Evolutionary conservation across 129 eudicot species (phyloP), one percentile per base, ranked within the genome.

Genomic region (Glebionis coronaria): DNA sequence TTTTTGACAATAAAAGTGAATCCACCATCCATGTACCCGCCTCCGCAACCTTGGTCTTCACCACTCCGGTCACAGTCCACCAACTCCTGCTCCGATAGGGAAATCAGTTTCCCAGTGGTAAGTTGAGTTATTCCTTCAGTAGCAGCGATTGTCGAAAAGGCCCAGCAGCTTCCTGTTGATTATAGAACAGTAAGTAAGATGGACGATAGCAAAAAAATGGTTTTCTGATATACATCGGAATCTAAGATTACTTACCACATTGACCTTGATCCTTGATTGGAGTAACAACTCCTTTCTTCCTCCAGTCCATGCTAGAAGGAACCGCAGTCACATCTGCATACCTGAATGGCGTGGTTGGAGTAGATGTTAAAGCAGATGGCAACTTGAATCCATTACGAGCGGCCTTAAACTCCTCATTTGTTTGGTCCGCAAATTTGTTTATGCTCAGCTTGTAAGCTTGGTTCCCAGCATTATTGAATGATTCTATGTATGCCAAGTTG

Each of bases 81-180:
- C 49, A 88, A 91, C 59, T 88, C 91, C 76, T 88, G 91, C 69
- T 88, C 91, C 0, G 96, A 88, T 44, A 88, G 38, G 20, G 96
- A 82, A 20, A 85, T 83, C 12, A 85, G 23, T 20, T 82, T 67
- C 15, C 73, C 76, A 18, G 96, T 88, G 67, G 74, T 85, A 31
- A 85, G 73, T 9, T 82, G 78, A 76, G 83, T 84, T 73, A 88
- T 88, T 50, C 91, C 96, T 65, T 85, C 87, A 12, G 83, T 82
- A 9, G 78, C 88, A 21, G 71, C 96, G 20, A 88, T 81, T 1
- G 91, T 76, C 5, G 88, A 82, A 76, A 85, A 88, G n/a, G 91
- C 86, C 96, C 96, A 88, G 61, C 88, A 85, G n/a, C 96, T 88
- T 10, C 96, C 91, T 88, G 76, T 72, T 73, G 44, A 23, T 23